phyloP scores from a whole-genome alignment of 2,329 filamentous ascomycete genomes.

The Colletotrichum tofieldiae region DNA sequence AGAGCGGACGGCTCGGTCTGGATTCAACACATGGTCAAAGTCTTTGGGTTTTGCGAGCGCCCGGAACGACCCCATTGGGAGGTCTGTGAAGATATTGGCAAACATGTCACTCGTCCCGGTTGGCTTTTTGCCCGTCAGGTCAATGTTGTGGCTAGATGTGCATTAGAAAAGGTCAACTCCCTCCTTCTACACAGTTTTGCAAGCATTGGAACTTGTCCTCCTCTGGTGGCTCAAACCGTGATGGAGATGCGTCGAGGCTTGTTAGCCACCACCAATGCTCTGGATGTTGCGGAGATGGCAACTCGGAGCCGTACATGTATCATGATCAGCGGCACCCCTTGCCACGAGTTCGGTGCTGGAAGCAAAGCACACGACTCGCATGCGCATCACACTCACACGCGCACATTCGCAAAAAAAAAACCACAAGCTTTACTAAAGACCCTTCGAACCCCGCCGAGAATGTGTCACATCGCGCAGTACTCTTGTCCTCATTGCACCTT shows the following conservation, averaged over 20 bases:
- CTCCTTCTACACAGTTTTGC: neutral
- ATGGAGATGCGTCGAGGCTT: neutral
- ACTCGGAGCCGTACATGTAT: no score
- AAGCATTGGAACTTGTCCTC: neutral
- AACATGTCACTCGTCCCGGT: neutral
- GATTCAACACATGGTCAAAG: neutral
- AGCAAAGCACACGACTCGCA: neutral
- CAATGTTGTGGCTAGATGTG: neutral
- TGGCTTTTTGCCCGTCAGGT: neutral
- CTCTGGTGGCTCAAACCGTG: no score
- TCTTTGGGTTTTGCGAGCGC: neutral
- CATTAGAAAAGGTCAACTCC: neutral
- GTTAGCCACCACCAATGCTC: no score
- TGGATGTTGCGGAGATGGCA: neutral
- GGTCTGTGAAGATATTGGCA: neutral
- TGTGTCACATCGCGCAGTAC: neutral
- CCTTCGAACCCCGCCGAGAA: neutral
- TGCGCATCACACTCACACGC: neutral
- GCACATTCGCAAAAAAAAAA: no score
- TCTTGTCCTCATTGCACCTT: neutral
- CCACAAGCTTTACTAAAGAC: neutral
- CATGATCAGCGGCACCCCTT: no score
- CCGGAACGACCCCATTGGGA: neutral
- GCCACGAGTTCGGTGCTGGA: neutral
- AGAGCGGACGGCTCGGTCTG: neutral